Evolutionary conservation across 1,284 basidiomycete genomes (phyloP), one percentile per base, ranked within the genome.

Genomic region (Entoloma clypeatum): DNA sequence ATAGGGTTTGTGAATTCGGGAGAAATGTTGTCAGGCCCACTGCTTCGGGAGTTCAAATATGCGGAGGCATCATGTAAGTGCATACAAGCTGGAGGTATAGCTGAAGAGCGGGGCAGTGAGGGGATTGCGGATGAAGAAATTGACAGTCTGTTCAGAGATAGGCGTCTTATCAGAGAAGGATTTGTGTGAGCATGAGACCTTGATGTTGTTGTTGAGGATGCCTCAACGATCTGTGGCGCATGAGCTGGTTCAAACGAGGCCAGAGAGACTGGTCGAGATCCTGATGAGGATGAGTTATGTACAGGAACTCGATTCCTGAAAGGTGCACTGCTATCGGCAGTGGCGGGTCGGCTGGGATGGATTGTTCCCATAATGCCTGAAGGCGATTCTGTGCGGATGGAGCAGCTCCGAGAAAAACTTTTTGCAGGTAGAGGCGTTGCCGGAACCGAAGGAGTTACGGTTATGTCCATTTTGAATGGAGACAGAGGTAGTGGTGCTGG

Each of bases 141-240:
- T 13, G 72, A 72, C 51, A 86, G 81, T 18, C 86, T 56, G 48
- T 76, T 81, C 50, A 81, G 62, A n/a, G 85, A 87, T 43, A 86
- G 62, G 30, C 85, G 76, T 53, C 81, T 80, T 23, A 87, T 60
- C 41, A 85, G 63, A 17, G 83, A 79, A 3, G 84, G 80, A 50
- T 81, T 84, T n/a, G 82, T 83, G 36, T 76, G 72, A 28, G 81
- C 72, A 22, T 80, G 79, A 31, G 71, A 72, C 41, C 79, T 70
- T 17, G 58, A n/a, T n/a, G n/a, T n/a, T n/a, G 56, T 33, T 52
- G 45, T 13, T 43, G 50, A 7, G 44, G 37, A 11, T 51, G 31
- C 30, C 29, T 44, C 36, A 23, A 30, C 37, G 19, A 26, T 29
- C 13, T 45, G 49, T 27, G 33, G 27, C 31, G 42, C 44, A 22